These are phyloP conservation scores for Pichia sp. DNA, from an alignment of 1,139 yeast species.

Conservation along the genomic window DNA sequence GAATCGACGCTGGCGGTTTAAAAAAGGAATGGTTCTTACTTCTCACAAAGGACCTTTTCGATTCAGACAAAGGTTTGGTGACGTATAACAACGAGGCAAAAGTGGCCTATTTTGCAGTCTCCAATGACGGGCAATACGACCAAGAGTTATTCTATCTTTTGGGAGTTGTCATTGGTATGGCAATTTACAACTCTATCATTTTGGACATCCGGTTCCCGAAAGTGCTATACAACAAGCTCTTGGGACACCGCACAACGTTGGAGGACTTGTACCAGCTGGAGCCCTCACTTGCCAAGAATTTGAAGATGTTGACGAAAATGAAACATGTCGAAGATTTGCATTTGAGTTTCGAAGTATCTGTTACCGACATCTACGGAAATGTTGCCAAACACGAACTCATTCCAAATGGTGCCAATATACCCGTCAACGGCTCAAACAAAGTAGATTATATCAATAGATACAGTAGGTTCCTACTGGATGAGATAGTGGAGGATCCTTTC, in stretches of 20 bases:
- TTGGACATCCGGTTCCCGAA: conserved; percentile 74
- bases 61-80: conserved; percentile 62
- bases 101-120: conserved; percentile 67
- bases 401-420: conserved; percentile 48
- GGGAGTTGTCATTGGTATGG: conserved; percentile 84
- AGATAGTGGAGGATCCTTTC: conserved; percentile 51
- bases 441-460: conserved; percentile 59
- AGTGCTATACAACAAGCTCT: conserved; percentile 69
- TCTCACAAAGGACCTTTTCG: conserved; percentile 64
- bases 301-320: conserved; percentile 48
- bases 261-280: conserved; percentile 64
- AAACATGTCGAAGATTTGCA: conserved; percentile 39
- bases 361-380: conserved; percentile 40
- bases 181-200: conserved; percentile 85
- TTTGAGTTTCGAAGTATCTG: conserved; percentile 47
- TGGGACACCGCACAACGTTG: conserved; percentile 48
- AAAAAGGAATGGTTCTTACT: conserved; percentile 89
- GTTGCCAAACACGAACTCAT: conserved; percentile 47
- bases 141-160: conserved; percentile 64
- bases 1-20: conserved; percentile 92
- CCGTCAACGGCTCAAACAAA: conserved; percentile 56
- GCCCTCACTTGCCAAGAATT: conserved; percentile 61
- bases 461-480: conserved; percentile 55
- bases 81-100: conserved; percentile 64
- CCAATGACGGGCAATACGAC: neutral